phyloP scores from a whole-genome alignment of 805 yeast species.

The Hanseniaspora hatyaiensis region DNA sequence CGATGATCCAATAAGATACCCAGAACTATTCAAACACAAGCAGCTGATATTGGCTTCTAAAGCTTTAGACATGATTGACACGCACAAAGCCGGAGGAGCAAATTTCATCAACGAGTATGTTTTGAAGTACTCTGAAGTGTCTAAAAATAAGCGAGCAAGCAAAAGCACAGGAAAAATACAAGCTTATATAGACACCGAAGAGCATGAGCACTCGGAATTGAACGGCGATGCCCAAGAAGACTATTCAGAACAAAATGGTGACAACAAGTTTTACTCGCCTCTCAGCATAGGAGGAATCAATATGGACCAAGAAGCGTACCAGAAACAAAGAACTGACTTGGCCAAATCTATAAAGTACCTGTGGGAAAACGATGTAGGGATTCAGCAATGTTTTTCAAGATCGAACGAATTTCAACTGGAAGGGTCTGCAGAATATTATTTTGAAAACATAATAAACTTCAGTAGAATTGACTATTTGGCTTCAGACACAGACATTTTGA shows the following conservation, averaged over 20 bases:
- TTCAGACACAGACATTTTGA: slow-evolving; percentile 69
- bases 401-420: slow-evolving; percentile 77
- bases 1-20: slow-evolving; percentile 37
- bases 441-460: slow-evolving; percentile 57
- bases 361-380: slow-evolving; percentile 65
- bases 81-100: slow-evolving; percentile 55
- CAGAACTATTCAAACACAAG: slow-evolving; percentile 37
- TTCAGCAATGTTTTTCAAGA: slow-evolving; percentile 43
- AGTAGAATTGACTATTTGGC: slow-evolving; percentile 57
- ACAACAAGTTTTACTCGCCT: too few relatives aligned
- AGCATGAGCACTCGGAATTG: slow-evolving; percentile 22
- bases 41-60: slow-evolving; percentile 44
- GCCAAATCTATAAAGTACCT: slow-evolving; percentile 58
- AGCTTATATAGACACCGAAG: slow-evolving; percentile 20
- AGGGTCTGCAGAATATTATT: slow-evolving; percentile 69
- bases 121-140: slow-evolving; percentile 45
- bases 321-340: slow-evolving; percentile 27
- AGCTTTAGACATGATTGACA: slow-evolving; percentile 50
- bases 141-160: slow-evolving; percentile 39
- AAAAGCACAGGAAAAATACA: slow-evolving; percentile 46
- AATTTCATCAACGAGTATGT: slow-evolving; percentile 54
- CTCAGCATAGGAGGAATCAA: neutral
- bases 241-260: too few relatives aligned
- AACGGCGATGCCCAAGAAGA: slow-evolving; percentile 24
- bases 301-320: slow-evolving; percentile 12